phyloP scores from a whole-genome alignment of 441 rosid genomes.

The Jatropha multifida region DNA sequence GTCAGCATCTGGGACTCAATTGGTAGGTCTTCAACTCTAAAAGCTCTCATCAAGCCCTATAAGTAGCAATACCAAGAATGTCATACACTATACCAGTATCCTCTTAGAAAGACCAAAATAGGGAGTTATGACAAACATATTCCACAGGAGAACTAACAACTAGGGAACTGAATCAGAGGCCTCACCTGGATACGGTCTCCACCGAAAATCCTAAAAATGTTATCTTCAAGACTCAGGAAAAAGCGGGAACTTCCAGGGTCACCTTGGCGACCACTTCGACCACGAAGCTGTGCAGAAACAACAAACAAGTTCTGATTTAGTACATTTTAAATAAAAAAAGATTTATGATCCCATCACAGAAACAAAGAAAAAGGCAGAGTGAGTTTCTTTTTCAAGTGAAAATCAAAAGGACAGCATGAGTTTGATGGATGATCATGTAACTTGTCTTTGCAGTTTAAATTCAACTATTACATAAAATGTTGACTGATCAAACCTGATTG shows the following conservation, averaged over 20 bases:
- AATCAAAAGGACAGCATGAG: not conserved
- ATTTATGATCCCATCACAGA: not conserved
- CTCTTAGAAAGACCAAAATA: not conserved
- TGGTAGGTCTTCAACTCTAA: slow-evolving; percentile 95
- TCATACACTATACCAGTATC: not conserved
- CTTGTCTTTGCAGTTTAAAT: not conserved
- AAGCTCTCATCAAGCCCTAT: slow-evolving; percentile 97
- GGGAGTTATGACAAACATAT: not conserved
- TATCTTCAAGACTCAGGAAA: slow-evolving; percentile 97
- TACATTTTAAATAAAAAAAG: not conserved
- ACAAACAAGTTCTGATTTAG: slow-evolving; percentile 17
- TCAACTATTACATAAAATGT: not conserved
- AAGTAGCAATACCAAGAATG: slow-evolving; percentile 28
- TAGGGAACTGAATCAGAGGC: slow-evolving; percentile 15
- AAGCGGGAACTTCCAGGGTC: slow-evolving; percentile 99
- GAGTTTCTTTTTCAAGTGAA: slow-evolving; percentile 1
- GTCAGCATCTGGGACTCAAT: slow-evolving; percentile 95
- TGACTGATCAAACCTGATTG: slow-evolving; percentile 64
- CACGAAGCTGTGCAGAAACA: slow-evolving; percentile 64
- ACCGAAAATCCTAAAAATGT: slow-evolving; percentile 90
- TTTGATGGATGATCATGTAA: slow-evolving; percentile 5
- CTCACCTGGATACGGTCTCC: slow-evolving; percentile 94
- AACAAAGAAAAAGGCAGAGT: not conserved
- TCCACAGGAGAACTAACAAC: slow-evolving; percentile 14
- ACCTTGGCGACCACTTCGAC: slow-evolving; percentile 95